phyloP scores from a whole-genome alignment of 169 alveolate species.

The Amoebophrya sp. region DNA sequence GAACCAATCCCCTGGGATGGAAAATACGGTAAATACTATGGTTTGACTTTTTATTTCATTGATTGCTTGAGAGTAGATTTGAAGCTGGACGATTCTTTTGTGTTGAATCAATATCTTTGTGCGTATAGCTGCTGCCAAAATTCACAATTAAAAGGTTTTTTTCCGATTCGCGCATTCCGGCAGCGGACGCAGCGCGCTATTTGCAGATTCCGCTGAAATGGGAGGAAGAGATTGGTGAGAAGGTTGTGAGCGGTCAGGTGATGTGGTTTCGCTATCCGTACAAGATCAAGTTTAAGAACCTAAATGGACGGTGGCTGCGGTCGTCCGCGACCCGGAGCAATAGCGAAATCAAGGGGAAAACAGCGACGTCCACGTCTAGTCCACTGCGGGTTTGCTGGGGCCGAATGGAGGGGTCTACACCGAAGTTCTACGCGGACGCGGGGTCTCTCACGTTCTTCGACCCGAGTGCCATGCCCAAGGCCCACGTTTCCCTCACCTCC shows the following conservation, averaged over 20 bases:
- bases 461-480: background rate
- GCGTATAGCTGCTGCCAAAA: too few species aligned
- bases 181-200: background rate
- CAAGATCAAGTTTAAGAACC: background rate
- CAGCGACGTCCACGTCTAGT: background rate
- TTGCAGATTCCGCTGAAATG: background rate
- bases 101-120: too few species aligned
- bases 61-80: too few species aligned
- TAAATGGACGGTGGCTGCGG: background rate
- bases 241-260: background rate
- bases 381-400: constrained; percentile 21
- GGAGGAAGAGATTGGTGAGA: background rate
- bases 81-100: too few species aligned
- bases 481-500: background rate
- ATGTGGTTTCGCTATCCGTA: background rate
- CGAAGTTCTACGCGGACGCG: constrained; percentile 25
- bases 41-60: too few species aligned
- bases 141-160: too few species aligned
- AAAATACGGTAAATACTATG: too few species aligned
- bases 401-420: background rate
- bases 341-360: background rate
- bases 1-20: background rate
- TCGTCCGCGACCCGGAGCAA: background rate
- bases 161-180: background rate
- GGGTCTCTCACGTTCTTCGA: background rate